Base-by-base conservation (phyloP, 139 green algal species). In the Chlamydomonas asymmetrica region DNA sequence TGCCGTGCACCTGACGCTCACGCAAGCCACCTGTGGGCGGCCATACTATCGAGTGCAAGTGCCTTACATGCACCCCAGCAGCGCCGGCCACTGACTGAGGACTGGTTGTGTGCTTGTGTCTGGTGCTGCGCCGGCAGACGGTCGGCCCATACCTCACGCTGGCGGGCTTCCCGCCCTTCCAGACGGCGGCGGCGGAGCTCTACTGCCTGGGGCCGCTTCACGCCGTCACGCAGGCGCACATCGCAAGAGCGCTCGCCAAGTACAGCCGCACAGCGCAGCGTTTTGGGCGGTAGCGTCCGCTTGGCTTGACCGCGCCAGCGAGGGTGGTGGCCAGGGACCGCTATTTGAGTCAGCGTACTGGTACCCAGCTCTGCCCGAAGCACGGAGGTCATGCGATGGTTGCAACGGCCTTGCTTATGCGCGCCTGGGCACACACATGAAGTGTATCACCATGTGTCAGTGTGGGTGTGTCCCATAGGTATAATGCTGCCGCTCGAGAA, bases 201-300 rank as follows among this genome's bases (percentile, higher is more conserved):
- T 41, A 70, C 59, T 41, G 69, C 43, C 43, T 77, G 32, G 71
- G 71, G 1, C 71, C 59, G 37, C 27, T 10, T 5, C 0, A 8
- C 4, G 22, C 10, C 1, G 50, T 77, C n/a, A 16, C 16, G 16
- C 32, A 34, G 23, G 43, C 41, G 31, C 8, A 13, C 20, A 59
- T 77, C 4, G 71, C 68, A 2, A 23, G 3, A 1, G 71, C 71
- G 4, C 2, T 69, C 59, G 54, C 59, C 29, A 69, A 69, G 43
- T 77, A 54, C 32, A 32, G 68, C 9, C 43, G 71, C 32, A 77
- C 71, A 5, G 71, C 68, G 57, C 71, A 77, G 57, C 59, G 71
- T 2, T 77, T 77, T 13, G 71, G 71, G 29, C 61, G 23, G 18
- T 77, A 29, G 62, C n/a, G n/a, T n/a, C n/a, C n/a, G n/a, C n/a